Conservation (phyloP, 1,139 yeast genomes). For the Hemisphaericaspora subhashii region DNA sequence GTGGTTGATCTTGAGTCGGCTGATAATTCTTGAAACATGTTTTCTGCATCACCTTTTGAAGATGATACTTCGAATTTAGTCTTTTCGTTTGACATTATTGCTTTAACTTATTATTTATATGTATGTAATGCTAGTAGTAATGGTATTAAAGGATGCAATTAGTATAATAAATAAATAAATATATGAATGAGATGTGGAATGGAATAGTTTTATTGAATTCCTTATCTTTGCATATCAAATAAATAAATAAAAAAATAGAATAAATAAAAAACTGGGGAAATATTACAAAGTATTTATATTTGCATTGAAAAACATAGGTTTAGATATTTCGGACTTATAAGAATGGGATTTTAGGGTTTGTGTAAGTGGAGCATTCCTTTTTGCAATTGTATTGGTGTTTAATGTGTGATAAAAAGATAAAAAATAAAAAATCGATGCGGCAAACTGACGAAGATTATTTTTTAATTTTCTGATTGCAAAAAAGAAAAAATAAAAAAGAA, state of each 20-base stretch:
- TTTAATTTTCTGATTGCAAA: background rate
- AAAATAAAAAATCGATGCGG: background rate
- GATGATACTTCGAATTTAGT: background rate
- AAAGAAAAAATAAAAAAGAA: no score
- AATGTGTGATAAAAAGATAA: no score
- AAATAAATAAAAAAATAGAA: background rate
- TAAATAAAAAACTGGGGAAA: constrained; percentile 1
- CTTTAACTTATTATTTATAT: background rate
- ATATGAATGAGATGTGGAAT: background rate
- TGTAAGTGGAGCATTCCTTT: no score
- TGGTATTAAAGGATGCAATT: background rate
- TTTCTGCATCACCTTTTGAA: constrained; percentile 1
- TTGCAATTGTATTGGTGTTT: no score
- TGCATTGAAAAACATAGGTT: background rate
- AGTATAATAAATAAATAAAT: background rate
- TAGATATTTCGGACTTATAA: no score
- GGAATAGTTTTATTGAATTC: background rate
- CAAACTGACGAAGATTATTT: background rate
- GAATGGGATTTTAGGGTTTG: no score
- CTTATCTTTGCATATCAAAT: constrained; percentile 3
- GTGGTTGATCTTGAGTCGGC: background rate
- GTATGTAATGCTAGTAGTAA: background rate
- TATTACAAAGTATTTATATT: constrained; percentile 1
- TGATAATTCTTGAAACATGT: background rate
- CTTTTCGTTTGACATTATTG: constrained; percentile 2